A percentile compares a stretch with the other conserved stretches of the same genome.
phyloP scores from a whole-genome alignment of 2,329 filamentous ascomycete genomes.

The Colletotrichum liaoningense region DNA sequence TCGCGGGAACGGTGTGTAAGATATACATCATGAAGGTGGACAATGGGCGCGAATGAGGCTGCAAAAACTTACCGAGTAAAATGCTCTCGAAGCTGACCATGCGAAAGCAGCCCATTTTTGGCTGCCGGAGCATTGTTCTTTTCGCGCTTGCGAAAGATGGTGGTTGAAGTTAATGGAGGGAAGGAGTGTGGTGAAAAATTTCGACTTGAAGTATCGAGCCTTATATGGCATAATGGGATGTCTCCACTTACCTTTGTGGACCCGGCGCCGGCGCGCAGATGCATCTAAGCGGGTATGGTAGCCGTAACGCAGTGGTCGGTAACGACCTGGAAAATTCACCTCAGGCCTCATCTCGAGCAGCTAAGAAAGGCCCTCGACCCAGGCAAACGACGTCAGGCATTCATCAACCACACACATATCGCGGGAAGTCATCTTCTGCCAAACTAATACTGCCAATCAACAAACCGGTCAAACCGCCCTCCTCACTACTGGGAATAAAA shows the following conservation, averaged over 20 bases:
- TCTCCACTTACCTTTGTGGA: not conserved
- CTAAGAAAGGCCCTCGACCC: not conserved
- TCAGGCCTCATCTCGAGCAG: not conserved
- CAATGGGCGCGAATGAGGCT: slow-evolving; percentile 20
- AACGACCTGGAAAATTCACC: slow-evolving; percentile 12
- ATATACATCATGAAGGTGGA: slow-evolving; percentile 59
- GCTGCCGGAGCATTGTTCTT: not conserved
- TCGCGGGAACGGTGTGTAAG: slow-evolving; percentile 70
- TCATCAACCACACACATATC: not conserved
- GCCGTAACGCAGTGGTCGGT: not conserved
- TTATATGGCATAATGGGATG: slow-evolving; percentile 23
- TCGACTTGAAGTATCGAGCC: slow-evolving; percentile 33
- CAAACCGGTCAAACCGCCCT: not conserved
- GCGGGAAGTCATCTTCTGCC: not conserved
- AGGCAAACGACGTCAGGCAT: not conserved
- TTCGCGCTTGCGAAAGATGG: not conserved
- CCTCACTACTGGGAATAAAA: no score
- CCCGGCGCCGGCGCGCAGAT: not conserved
- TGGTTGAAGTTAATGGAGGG: not conserved
- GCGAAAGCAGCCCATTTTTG: not conserved
- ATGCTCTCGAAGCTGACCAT: not conserved
- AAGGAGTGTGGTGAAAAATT: slow-evolving; percentile 30
- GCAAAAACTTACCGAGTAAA: slow-evolving; percentile 39
- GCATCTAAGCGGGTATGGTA: not conserved
- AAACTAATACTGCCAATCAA: not conserved